These are phyloP conservation scores for Cercis canadensis DNA, from an alignment of 306 rosid species.

Conservation along the genomic window DNA sequence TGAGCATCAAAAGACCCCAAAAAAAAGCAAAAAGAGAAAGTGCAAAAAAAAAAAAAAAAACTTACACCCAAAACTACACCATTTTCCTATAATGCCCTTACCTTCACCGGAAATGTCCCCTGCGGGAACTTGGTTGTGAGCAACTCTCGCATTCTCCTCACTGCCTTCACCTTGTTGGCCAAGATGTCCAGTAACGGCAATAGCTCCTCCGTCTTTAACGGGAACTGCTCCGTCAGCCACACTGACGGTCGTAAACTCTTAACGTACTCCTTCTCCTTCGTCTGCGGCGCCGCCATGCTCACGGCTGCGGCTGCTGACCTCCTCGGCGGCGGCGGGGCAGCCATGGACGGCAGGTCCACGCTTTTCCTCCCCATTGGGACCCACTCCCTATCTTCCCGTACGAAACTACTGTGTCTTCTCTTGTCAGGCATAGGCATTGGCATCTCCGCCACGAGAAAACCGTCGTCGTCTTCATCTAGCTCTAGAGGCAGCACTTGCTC, in stretches of 20 bases:
- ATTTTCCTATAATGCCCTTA: conserved; percentile 39
- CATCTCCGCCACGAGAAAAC: conserved; percentile 86
- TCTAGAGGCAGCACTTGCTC: conserved; percentile 84
- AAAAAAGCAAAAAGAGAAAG: conserved; percentile 24
- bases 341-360: conserved; percentile 60
- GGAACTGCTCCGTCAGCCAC: conserved; percentile 94
- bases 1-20: conserved; percentile 49
- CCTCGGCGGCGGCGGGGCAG: conserved; percentile 47
- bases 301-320: conserved; percentile 36
- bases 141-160: conserved; percentile 87
- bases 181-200: conserved; percentile 86
- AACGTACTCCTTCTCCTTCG: conserved; percentile 84
- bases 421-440: conserved; percentile 60
- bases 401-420: conserved; percentile 90
- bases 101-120: conserved; percentile 97
- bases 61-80: conserved; percentile 15
- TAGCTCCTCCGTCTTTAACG: conserved; percentile 92
- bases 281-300: conserved; percentile 47
- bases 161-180: conserved; percentile 93
- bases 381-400: conserved; percentile 82
- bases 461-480: conserved; percentile 95
- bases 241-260: conserved; percentile 85
- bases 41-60: neutral
- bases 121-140: conserved; percentile 96
- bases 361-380: conserved; percentile 76